phyloP scores from a whole-genome alignment of 305 asterid genomes.

The Fraxinus greggii region DNA sequence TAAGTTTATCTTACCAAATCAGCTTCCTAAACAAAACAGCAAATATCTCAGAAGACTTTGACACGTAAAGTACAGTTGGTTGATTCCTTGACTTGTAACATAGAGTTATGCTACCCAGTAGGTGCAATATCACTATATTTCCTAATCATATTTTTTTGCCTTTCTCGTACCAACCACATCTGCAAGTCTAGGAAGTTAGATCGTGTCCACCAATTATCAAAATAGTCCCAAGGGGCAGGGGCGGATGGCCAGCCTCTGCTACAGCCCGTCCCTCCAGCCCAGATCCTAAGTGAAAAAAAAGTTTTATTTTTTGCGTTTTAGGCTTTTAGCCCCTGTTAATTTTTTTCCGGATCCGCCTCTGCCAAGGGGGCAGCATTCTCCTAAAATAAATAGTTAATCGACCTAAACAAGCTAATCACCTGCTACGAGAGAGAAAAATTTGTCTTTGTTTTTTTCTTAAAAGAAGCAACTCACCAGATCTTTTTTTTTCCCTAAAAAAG shows the following conservation, averaged over 20 bases:
- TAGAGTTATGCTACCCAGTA: not conserved
- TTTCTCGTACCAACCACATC: not conserved
- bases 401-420: not conserved
- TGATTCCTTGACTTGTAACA: not conserved
- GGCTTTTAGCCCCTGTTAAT: no score
- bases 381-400: not conserved
- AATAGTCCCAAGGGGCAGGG: not conserved
- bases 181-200: not conserved
- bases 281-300: no score
- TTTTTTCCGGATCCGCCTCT: no score
- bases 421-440: not conserved
- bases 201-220: not conserved
- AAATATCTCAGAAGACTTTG: not conserved
- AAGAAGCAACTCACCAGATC: not conserved
- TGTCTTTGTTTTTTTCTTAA: not conserved
- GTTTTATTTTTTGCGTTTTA: no score
- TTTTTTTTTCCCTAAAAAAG: not conserved
- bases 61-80: not conserved
- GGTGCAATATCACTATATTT: not conserved
- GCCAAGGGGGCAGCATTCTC: not conserved
- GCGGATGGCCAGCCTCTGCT: no score
- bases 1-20: not conserved
- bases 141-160: not conserved
- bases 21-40: not conserved
- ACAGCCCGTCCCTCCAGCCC: no score